A percentile compares a stretch with the other conserved stretches of the same genome.
Evolutionary conservation across 805 yeast genomes (phyloP).

Genomic region (Candida boleticola): DNA sequence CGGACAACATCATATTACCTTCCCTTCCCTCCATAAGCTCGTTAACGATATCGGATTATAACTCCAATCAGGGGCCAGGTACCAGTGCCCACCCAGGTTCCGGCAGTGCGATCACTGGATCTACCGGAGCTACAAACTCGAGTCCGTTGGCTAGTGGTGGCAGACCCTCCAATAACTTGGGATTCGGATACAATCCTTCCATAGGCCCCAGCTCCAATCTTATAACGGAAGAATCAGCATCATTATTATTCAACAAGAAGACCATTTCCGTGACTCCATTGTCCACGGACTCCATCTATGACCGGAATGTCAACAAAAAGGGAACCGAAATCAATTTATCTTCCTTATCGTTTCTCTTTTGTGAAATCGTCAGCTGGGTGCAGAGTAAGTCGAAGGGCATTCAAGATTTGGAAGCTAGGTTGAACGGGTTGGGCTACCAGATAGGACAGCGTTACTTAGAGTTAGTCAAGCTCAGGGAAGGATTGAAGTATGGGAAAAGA

Average conservation of each 20-base stretch:
- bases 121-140: background rate
- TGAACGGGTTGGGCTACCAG: slow-evolving; percentile 74
- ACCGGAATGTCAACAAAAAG: slow-evolving; percentile 60
- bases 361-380: slow-evolving; percentile 67
- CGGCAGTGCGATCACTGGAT: background rate
- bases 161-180: slow-evolving; percentile 17
- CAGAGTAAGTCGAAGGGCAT: slow-evolving; percentile 63
- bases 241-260: slow-evolving; percentile 30
- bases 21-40: slow-evolving; percentile 26
- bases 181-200: slow-evolving; percentile 45
- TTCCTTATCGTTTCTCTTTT: slow-evolving; percentile 64
- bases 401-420: slow-evolving; percentile 53
- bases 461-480: slow-evolving; percentile 65
- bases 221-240: slow-evolving; percentile 37
- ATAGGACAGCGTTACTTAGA: slow-evolving; percentile 74
- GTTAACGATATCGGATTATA: slow-evolving; percentile 25
- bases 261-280: slow-evolving; percentile 31
- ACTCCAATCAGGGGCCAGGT: background rate
- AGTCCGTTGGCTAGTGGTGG: background rate
- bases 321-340: slow-evolving; percentile 66
- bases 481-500: slow-evolving; percentile 57
- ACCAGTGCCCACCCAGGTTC: background rate
- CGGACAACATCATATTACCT: slow-evolving; percentile 30
- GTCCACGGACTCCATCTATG: slow-evolving; percentile 53
- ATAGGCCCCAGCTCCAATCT: slow-evolving; percentile 40